phyloP scores from a whole-genome alignment of 768 basidiomycete genomes.

The Royoungia palumana region DNA sequence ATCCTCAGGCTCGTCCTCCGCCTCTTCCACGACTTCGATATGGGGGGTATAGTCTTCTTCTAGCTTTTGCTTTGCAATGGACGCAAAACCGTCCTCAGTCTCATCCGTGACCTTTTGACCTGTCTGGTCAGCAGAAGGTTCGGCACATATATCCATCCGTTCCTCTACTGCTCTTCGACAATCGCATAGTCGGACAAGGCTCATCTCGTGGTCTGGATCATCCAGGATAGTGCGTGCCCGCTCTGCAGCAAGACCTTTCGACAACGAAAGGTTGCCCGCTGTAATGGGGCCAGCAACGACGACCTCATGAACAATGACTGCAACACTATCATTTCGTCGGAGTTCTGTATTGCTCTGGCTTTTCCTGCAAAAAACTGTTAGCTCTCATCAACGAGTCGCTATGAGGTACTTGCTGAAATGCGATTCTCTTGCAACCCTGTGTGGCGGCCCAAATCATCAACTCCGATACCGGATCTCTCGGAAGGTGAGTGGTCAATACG shows the following conservation, averaged over 20 bases:
- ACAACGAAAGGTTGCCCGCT: conserved; percentile 53
- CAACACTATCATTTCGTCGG: conserved; percentile 49
- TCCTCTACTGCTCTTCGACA: conserved; percentile 30
- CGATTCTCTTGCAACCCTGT: conserved; percentile 52
- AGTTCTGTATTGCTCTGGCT: conserved; percentile 41
- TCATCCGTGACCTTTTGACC: conserved; percentile 37
- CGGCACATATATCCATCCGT: conserved; percentile 12
- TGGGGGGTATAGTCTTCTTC: conserved; percentile 21
- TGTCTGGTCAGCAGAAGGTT: conserved; percentile 17
- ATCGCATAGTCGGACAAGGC: conserved; percentile 42
- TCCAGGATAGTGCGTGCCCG: conserved; percentile 52
- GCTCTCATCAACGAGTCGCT: background rate
- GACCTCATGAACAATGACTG: conserved; percentile 56
- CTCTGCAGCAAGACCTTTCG: conserved; percentile 67
- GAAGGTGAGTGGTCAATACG: conserved; percentile 54
- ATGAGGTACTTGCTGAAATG: conserved; percentile 41
- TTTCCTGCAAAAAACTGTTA: conserved; percentile 32
- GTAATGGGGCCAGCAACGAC: conserved; percentile 59
- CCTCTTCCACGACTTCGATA: conserved; percentile 15
- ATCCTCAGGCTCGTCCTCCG: conserved; percentile 16
- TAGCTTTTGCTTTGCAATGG: conserved; percentile 35
- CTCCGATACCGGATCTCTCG: conserved; percentile 69
- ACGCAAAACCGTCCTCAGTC: conserved; percentile 50
- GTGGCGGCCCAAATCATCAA: conserved; percentile 64
- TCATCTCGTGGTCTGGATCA: conserved; percentile 44